These are phyloP conservation scores for Sporisorium graminicola DNA, from an alignment of 1,284 basidiomycete species.

Conservation along the genomic window DNA sequence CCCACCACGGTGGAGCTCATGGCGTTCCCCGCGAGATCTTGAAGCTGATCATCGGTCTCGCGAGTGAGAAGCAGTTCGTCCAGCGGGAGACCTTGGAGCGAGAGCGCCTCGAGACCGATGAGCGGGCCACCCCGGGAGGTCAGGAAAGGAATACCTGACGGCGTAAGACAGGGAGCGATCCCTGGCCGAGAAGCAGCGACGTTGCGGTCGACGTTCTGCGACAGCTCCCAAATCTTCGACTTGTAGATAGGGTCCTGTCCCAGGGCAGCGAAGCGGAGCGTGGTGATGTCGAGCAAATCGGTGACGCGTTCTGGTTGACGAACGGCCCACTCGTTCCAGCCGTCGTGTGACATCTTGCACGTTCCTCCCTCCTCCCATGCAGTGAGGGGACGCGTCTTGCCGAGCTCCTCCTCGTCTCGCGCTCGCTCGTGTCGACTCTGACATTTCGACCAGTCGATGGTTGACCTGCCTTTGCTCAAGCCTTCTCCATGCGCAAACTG, in stretches of 20 bases:
- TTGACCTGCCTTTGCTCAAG: constrained; percentile 65
- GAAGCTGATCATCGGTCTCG: constrained; percentile 91
- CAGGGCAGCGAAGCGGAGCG: constrained; percentile 82
- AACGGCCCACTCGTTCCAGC: constrained; percentile 92
- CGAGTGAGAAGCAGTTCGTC: constrained; percentile 90
- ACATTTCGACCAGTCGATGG: constrained; percentile 87
- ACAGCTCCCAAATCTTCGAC: constrained; percentile 83
- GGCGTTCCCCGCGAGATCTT: constrained; percentile 93
- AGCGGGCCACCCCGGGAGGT: constrained; percentile 96
- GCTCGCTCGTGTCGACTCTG: constrained; percentile 91
- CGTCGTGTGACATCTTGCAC: constrained; percentile 88
- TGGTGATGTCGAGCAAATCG: constrained; percentile 92
- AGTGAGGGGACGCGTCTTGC: constrained; percentile 86
- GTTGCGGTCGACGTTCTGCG: constrained; percentile 88
- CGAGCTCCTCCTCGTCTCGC: constrained; percentile 84
- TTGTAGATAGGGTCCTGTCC: constrained; percentile 71
- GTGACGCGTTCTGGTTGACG: constrained; percentile 92
- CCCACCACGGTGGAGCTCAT: constrained; percentile 97
- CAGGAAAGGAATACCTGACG: constrained; percentile 95
- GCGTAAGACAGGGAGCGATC: constrained; percentile 90
- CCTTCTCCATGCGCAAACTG: constrained; percentile 72
- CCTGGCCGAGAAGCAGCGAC: constrained; percentile 84
- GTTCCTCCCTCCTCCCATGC: constrained; percentile 94
- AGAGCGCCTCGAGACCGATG: constrained; percentile 90
- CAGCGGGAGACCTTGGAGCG: constrained; percentile 91